Percentiles rank a stretch among this genome's conserved stretches.
phyloP scores from a whole-genome alignment of 495 filamentous ascomycete species.

The Cercophora sp. region DNA sequence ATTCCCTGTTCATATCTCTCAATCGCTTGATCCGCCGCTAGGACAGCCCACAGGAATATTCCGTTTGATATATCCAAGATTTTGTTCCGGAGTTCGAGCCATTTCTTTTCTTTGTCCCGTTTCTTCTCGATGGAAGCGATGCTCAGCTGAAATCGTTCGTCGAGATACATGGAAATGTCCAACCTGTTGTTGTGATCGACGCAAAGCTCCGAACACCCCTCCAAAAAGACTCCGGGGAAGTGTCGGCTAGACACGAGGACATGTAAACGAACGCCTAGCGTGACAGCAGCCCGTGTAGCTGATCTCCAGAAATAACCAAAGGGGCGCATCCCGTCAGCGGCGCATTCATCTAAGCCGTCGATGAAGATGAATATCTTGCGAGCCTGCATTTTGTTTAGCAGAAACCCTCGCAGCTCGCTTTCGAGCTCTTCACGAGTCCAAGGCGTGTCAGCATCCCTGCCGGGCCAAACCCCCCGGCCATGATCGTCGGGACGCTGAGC shows the following conservation, averaged over 20 bases:
- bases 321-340: background rate
- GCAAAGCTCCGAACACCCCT: background rate
- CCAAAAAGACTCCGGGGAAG: background rate
- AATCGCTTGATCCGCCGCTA: background rate
- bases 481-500: background rate
- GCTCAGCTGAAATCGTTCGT: background rate
- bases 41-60: background rate
- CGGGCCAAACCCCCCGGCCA: background rate
- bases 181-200: background rate
- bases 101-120: background rate
- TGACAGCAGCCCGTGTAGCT: background rate
- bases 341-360: conserved; percentile 47
- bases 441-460: background rate
- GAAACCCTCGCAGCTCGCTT: background rate
- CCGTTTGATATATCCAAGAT: background rate
- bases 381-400: background rate
- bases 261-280: background rate
- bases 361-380: conserved; percentile 32
- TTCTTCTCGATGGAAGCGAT: background rate
- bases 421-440: background rate
- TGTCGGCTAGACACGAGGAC: background rate
- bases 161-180: background rate
- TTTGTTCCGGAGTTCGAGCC: background rate
- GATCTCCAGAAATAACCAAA: background rate
- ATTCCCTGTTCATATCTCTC: background rate